Percentiles rank a stretch among this genome's conserved stretches.
Conservation (phyloP, 805 yeast genomes). For the Suhomyces xylopsoci region DNA sequence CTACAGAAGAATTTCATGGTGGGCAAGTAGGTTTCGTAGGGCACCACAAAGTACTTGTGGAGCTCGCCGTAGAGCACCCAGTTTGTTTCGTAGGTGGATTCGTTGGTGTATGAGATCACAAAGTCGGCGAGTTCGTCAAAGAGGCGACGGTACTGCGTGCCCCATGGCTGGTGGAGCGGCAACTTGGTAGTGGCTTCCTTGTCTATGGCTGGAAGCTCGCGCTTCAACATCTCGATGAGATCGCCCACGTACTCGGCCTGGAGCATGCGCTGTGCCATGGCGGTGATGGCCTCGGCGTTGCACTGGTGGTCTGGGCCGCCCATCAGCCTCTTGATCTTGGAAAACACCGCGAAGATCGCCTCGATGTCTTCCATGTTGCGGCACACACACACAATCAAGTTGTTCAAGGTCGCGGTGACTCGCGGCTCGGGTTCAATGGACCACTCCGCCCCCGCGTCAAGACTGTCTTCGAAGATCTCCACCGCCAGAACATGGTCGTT, state of each 20-base stretch:
- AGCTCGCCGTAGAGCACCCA: constrained; percentile 59
- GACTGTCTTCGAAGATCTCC: constrained; percentile 31
- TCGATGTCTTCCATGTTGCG: constrained; percentile 23
- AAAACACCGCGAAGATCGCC: constrained; percentile 30
- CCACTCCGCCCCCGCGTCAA: constrained; percentile 23
- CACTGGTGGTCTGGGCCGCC: constrained; percentile 16
- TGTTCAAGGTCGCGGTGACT: constrained; percentile 42
- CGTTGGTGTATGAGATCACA: constrained; percentile 28
- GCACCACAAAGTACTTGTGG: constrained; percentile 53
- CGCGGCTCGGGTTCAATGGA: constrained; percentile 26
- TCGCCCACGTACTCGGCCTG: constrained; percentile 39
- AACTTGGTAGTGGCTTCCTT: constrained; percentile 27
- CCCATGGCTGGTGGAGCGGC: constrained; percentile 23
- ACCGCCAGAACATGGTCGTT: constrained; percentile 22
- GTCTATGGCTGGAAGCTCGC: constrained; percentile 37
- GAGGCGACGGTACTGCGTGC: constrained; percentile 23
- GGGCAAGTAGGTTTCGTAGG: constrained; percentile 57
- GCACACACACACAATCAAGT: constrained; percentile 39
- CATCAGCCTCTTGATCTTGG: constrained; percentile 37
- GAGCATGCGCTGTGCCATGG: constrained; percentile 27
- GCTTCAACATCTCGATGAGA: constrained; percentile 36
- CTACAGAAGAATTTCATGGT: constrained; percentile 55
- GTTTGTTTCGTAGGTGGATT: constrained; percentile 44
- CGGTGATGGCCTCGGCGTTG: constrained; percentile 28
- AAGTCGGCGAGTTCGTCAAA: constrained; percentile 29